phyloP scores from a whole-genome alignment of 371 early-diverging fungal species.

The Umbelopsis sp. region DNA sequence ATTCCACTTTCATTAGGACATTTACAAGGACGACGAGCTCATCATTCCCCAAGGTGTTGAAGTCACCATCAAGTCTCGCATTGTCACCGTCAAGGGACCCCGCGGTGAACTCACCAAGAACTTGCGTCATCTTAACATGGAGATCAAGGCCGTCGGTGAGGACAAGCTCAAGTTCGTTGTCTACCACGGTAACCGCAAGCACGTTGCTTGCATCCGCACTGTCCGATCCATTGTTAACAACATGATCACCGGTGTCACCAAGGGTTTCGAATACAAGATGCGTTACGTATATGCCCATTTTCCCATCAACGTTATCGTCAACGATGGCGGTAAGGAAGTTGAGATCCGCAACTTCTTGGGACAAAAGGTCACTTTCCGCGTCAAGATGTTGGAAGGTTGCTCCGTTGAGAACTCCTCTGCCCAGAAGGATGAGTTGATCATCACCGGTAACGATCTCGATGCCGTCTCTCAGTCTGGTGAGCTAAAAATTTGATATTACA shows the following conservation, averaged over 20 bases:
- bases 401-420: conserved; percentile 77
- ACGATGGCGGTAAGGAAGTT: conserved; percentile 78
- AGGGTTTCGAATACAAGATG: conserved; percentile 90
- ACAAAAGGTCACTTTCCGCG: conserved; percentile 92
- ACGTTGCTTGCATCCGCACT: conserved; percentile 98
- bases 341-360: conserved; percentile 99
- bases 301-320: conserved; percentile 98
- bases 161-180: conserved; percentile 83
- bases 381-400: conserved; percentile 93
- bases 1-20: conserved; percentile 59
- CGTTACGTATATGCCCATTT: conserved; percentile 99
- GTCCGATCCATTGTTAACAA: conserved; percentile 94
- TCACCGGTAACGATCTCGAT: conserved; percentile 97
- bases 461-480: conserved; percentile 96
- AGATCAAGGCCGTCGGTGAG: conserved; percentile 74
- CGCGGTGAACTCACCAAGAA: conserved; percentile 92
- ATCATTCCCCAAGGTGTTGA: conserved; percentile 79
- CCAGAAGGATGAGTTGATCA: conserved; percentile 97
- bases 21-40: conserved; percentile 83
- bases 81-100: conserved; percentile 80
- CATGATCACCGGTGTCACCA: conserved; percentile 95
- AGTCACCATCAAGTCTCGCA: conserved; percentile 79
- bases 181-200: conserved; percentile 98
- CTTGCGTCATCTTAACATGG: conserved; percentile 95
- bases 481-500: neutral